Base-by-base conservation (phyloP, 208 protist species). In the Crithidia sp. region DNA sequence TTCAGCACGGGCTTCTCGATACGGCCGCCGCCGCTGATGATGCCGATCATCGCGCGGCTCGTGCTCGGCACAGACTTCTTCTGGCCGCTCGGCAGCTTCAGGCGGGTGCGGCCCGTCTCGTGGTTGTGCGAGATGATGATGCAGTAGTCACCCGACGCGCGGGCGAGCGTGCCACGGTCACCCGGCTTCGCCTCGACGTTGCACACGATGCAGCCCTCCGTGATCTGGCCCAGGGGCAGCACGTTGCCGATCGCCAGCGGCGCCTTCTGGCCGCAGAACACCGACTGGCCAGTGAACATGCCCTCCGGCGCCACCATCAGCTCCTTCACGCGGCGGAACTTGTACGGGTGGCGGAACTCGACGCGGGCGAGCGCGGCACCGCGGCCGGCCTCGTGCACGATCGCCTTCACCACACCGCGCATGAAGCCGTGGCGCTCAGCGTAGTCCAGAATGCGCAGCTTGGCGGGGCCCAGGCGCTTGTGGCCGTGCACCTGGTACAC, bases 1-100 rank as follows among this genome's bases (percentile, higher is more conserved):
- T 99, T 99, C 41, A 99, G 91, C 37, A 99, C 90, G 37, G 99
- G 99, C 97, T 99, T 99, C 79, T 99, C 99, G 80, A 98, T 99
- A 86, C 99, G 96, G 61, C 99, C 99, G 90, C 99, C 99, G 77
- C 99, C 99, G 71, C 98, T 97, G 79, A 99, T 93, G 71, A 99
- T 96, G 81, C 99, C 99, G 62, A 99, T 91, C 82, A 97, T 99
- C 62, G 98, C 99, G 75, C 99, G 92, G 89, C 90, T 92, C 13
- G 64, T 81, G 55, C 90, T 98, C 58, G 88, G 80, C 60, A 99
- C 78, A 58, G 94, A 92, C 92, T 99, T 99, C 92, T 99, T 99
- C 84, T 95, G 67, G 55, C 98, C 99, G 59, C 98, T 99, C 59
- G 99, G 99, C 47, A 99, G 94, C 79, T 98, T 97, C 67, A 99